Base-by-base conservation (phyloP, 208 protist genomes). In the Lotmaria passim region DNA sequence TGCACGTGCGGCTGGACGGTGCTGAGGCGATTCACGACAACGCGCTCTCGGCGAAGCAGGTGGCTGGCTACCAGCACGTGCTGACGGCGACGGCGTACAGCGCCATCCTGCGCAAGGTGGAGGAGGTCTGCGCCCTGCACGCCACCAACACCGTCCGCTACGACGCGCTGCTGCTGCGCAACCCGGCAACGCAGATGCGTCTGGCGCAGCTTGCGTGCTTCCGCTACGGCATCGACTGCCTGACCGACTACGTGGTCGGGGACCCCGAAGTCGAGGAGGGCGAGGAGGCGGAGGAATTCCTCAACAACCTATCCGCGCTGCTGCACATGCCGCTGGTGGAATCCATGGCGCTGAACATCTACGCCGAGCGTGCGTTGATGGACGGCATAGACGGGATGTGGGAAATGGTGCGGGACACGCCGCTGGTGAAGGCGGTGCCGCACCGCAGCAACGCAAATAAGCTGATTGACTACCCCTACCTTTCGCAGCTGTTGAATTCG, bases 401-500 rank as follows among this genome's bases (percentile, higher is more conserved):
- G 71, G 76, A 83, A 41, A 66, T 89, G 21, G 75, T 90, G 57
- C 75, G 70, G 14, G 81, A 82, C 55, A 78, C 69, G 0, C 55
- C 78, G 43, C 69, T 82, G 46, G 34, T 53, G n/a, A 64, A 47
- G 50, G 41, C 72, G 5, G 58, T 73, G 1, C 73, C 83, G 19
- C 88, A 93, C 71, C 77, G 78, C 62, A 89, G 82, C 61, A 81
- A 78, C 15, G 59, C 78, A 1, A 53, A 33, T 14, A 78, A 77
- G 61, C 26, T 79, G 36, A 91, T 93, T 41, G 76, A 89, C 69
- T 93, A 93, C 69, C 71, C 85, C 14, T 91, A 90, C 71, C 61
- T 87, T 7, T 7, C 63, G n/a, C 19, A 73, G 51, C 64, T 93
- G 28, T 44, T 93, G 24, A 48, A 80, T 46, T 57, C 74, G 8